Percentiles rank a stretch among this genome's conserved stretches.
These are phyloP conservation scores for Pezicula radicicola DNA, from an alignment of 2,329 filamentous ascomycete genomes.

Conservation along the genomic window DNA sequence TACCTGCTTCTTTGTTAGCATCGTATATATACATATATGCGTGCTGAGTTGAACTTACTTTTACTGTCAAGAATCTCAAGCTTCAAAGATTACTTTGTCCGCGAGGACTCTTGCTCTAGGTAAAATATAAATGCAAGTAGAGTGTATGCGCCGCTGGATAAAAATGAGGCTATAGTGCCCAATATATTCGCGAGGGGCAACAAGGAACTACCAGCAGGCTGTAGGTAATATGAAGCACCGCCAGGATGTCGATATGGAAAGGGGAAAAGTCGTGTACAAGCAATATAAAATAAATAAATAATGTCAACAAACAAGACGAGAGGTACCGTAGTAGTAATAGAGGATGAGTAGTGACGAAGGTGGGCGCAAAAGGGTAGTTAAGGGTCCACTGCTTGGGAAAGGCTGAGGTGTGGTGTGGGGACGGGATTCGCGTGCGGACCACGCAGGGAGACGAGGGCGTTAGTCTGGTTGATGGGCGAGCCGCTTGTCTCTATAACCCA, in stretches of 20 bases:
- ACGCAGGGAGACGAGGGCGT: slow-evolving; percentile 13
- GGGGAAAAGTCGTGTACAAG: not conserved
- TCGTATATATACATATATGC: too few relatives aligned
- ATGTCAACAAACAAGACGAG: not conserved
- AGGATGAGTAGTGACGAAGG: slow-evolving; percentile 3
- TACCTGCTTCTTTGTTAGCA: too few relatives aligned
- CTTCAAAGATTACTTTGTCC: slow-evolving; percentile 14
- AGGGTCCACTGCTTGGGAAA: not conserved
- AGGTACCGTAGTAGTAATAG: slow-evolving; percentile 7
- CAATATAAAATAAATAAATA: not conserved
- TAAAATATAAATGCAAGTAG: slow-evolving; percentile 10
- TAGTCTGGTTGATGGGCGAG: slow-evolving; percentile 13
- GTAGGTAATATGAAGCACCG: slow-evolving; percentile 15
- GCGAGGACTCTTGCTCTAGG: slow-evolving; percentile 18
- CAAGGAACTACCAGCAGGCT: slow-evolving; percentile 9
- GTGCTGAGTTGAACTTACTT: not conserved
- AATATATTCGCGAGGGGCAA: slow-evolving; percentile 15
- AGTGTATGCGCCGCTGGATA: slow-evolving; percentile 1
- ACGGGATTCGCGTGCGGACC: slow-evolving; percentile 18
- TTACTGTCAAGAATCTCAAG: slow-evolving; percentile 1
- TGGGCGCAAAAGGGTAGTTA: slow-evolving; percentile 4
- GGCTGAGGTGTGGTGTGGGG: slow-evolving; percentile 20
- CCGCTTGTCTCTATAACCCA: slow-evolving; percentile 18
- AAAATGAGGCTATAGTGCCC: slow-evolving; percentile 15
- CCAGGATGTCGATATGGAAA: slow-evolving; percentile 19